These are phyloP conservation scores for Mimosa bimucronata DNA, from an alignment of 306 rosid species.

Conservation along the genomic window DNA sequence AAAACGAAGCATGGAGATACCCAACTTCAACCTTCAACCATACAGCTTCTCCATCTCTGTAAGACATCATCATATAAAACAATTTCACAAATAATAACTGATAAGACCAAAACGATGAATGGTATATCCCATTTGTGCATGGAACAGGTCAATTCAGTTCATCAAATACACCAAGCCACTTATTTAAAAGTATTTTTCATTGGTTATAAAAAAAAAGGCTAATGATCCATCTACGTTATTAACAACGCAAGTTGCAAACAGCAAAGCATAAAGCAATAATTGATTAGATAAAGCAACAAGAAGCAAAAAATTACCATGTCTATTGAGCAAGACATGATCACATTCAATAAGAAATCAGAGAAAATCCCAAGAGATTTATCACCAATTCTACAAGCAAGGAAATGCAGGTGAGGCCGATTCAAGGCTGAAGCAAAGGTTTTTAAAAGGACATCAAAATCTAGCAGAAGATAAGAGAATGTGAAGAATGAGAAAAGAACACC, in stretches of 20 bases:
- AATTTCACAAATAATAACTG: neutral
- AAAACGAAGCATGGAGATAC: neutral
- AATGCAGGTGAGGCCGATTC: constrained; percentile 7
- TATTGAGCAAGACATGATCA: constrained; percentile 22
- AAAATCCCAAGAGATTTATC: neutral
- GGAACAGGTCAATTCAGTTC: too few species aligned
- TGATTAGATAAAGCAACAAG: neutral
- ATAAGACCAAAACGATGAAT: too few species aligned
- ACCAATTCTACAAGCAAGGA: neutral
- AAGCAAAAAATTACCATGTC: neutral
- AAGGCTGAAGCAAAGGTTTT: constrained; percentile 14
- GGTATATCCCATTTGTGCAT: too few species aligned
- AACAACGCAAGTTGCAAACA: neutral
- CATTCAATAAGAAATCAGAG: neutral
- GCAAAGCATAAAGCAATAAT: neutral
- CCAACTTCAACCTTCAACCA: neutral
- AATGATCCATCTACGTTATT: neutral
- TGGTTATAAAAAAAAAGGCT: neutral
- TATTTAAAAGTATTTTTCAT: neutral
- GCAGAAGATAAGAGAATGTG: neutral
- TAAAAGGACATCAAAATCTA: too few species aligned
- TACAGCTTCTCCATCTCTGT: neutral
- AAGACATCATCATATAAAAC: neutral
- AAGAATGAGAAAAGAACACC: constrained; percentile 45
- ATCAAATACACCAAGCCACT: neutral